A percentile compares a stretch with the other conserved stretches of the same genome.
Evolutionary conservation across 2,329 filamentous ascomycete species (phyloP).

Genomic region (Sarocladium kiliense): DNA sequence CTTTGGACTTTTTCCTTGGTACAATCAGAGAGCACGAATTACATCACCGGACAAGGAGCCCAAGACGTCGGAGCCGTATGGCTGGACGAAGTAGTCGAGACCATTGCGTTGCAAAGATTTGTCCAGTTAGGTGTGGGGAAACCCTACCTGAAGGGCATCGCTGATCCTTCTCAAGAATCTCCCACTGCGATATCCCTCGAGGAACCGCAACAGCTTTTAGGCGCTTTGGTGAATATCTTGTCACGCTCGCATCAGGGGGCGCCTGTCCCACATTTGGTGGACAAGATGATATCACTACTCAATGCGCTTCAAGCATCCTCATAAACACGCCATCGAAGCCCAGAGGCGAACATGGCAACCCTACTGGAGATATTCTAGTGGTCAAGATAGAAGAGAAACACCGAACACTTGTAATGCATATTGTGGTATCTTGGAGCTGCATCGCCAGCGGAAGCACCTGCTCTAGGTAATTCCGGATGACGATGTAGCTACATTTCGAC

Average conservation of each 20-base stretch:
- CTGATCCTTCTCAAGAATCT: neutral
- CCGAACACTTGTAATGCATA: too few species aligned
- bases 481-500: too few species aligned
- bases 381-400: too few species aligned
- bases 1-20: slow-evolving; percentile 20
- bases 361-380: too few species aligned
- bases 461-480: too few species aligned
- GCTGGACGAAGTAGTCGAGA: slow-evolving; percentile 1
- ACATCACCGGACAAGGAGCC: neutral
- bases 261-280: slow-evolving; percentile 9
- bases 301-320: slow-evolving; percentile 9
- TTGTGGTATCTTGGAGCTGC: too few species aligned
- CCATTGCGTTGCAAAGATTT: slow-evolving; percentile 3
- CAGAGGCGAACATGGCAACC: too few species aligned
- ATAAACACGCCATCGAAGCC: too few species aligned
- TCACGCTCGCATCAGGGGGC: slow-evolving; percentile 7
- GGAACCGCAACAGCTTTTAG: neutral
- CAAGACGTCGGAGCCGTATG: neutral
- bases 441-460: too few species aligned
- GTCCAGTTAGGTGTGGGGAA: neutral
- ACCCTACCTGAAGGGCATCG: neutral
- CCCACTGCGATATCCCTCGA: neutral
- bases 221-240: slow-evolving; percentile 9
- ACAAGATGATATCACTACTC: slow-evolving; percentile 13
- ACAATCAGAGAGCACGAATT: neutral